These are phyloP conservation scores for Meredithiella fracta DNA, from an alignment of 2,329 filamentous ascomycete species.

Conservation along the genomic window DNA sequence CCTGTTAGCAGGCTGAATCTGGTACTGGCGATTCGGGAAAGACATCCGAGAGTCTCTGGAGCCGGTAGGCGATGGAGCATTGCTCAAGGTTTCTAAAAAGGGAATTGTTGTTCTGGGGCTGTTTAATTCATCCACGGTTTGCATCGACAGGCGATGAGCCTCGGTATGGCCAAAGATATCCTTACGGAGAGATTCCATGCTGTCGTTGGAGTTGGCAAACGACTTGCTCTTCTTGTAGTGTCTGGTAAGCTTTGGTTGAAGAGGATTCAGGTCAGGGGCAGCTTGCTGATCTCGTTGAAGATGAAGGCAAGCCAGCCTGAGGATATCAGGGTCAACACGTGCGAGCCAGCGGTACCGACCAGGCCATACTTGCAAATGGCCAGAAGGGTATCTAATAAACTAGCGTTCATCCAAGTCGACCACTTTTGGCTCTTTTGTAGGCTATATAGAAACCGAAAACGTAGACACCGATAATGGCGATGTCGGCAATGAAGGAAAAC, in stretches of 20 bases:
- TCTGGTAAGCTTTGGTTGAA: constrained; percentile 69
- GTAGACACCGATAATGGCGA: constrained; percentile 38
- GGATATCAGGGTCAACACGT: constrained; percentile 51
- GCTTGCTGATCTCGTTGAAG: constrained; percentile 64
- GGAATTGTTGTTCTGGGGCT: constrained; percentile 41
- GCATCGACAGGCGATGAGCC: constrained; percentile 5
- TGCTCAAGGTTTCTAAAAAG: constrained; percentile 61
- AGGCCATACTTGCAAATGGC: constrained; percentile 53
- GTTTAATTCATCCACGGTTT: constrained; percentile 10
- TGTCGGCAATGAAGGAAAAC: constrained; percentile 61
- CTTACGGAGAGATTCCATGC: constrained; percentile 5
- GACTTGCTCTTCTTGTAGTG: constrained; percentile 59
- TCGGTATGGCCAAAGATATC: constrained; percentile 10
- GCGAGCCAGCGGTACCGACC: constrained; percentile 46
- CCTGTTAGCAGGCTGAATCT: constrained; percentile 26
- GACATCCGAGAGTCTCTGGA: constrained; percentile 38
- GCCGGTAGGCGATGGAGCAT: constrained; percentile 36
- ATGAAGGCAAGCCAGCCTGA: constrained; percentile 60
- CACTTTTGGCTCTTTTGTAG: constrained; percentile 35
- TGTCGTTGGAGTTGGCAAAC: constrained; percentile 30
- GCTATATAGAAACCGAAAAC: constrained; percentile 35
- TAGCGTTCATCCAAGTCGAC: constrained; percentile 47
- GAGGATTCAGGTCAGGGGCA: constrained; percentile 89
- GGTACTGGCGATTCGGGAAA: constrained; percentile 39
- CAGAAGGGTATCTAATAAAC: constrained; percentile 42